phyloP scores from a whole-genome alignment of 1,284 basidiomycete species.

The Leccinum pachyderme region DNA sequence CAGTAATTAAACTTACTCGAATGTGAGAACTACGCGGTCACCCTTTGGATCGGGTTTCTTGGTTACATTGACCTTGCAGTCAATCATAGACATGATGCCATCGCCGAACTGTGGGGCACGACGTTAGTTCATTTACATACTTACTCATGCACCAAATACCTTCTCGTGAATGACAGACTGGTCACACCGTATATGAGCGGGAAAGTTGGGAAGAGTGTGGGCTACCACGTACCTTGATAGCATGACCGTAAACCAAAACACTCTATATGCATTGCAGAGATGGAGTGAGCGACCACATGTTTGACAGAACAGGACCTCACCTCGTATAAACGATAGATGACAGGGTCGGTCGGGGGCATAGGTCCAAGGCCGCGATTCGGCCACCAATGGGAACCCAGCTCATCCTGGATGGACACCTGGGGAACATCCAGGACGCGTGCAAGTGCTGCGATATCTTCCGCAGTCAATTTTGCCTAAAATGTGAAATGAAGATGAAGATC shows the following conservation, averaged over 20 bases:
- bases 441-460: constrained; percentile 58
- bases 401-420: constrained; percentile 38
- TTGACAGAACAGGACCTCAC: constrained; percentile 36
- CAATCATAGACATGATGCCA: constrained; percentile 91
- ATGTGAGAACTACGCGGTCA: constrained; percentile 78
- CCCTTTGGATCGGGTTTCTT: constrained; percentile 80
- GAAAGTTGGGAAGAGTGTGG: background rate
- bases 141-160: constrained; percentile 36
- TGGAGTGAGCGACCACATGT: background rate
- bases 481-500: background rate
- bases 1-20: constrained; percentile 53
- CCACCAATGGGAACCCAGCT: constrained; percentile 68
- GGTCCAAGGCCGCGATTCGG: constrained; percentile 64
- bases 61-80: constrained; percentile 72
- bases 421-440: constrained; percentile 51
- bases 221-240: constrained; percentile 60
- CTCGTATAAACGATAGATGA: constrained; percentile 85
- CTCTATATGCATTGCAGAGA: constrained; percentile 39
- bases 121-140: background rate
- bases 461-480: constrained; percentile 63
- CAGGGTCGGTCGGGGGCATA: constrained; percentile 74
- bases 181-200: background rate
- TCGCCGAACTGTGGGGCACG: constrained; percentile 67
- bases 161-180: constrained; percentile 86
- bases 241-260: constrained; percentile 78